Conservation (phyloP, 2,329 filamentous ascomycete genomes). For the Teratosphaeria gauchensis region DNA sequence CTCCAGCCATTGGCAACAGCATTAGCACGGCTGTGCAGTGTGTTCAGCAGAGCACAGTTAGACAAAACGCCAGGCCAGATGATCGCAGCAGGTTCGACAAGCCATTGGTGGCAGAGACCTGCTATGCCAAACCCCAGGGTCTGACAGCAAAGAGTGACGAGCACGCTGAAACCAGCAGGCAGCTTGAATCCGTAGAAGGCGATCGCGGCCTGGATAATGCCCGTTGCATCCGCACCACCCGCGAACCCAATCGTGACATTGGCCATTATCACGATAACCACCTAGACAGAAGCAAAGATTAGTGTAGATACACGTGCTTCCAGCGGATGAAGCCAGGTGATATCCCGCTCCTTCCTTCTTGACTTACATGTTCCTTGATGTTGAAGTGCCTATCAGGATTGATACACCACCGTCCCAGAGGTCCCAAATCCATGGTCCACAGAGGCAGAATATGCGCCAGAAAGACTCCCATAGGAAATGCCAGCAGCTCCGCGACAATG, state of each 20-base stretch:
- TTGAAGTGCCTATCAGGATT: slow-evolving; percentile 39
- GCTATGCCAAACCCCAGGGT: slow-evolving; percentile 81
- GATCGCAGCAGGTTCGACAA: slow-evolving; percentile 80
- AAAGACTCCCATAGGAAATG: slow-evolving; percentile 70
- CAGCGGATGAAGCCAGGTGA: no score
- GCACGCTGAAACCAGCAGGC: slow-evolving; percentile 65
- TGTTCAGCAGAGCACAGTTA: slow-evolving; percentile 82
- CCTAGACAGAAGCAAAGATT: not conserved
- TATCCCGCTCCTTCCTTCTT: not conserved
- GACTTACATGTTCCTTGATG: slow-evolving; percentile 42
- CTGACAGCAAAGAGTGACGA: slow-evolving; percentile 77
- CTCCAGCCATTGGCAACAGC: slow-evolving; percentile 55
- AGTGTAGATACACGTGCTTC: not conserved
- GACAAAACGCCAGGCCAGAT: slow-evolving; percentile 85
- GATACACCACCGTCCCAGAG: slow-evolving; percentile 27
- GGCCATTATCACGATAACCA: slow-evolving; percentile 33
- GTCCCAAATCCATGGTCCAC: slow-evolving; percentile 40
- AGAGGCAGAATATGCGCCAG: slow-evolving; percentile 64
- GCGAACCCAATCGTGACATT: slow-evolving; percentile 44
- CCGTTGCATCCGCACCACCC: slow-evolving; percentile 41
- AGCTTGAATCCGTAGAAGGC: slow-evolving; percentile 80
- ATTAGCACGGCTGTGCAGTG: slow-evolving; percentile 68
- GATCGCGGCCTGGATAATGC: slow-evolving; percentile 74
- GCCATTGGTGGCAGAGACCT: slow-evolving; percentile 67
- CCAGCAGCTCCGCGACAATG: slow-evolving; percentile 75